phyloP scores from a whole-genome alignment of 768 basidiomycete genomes.

The Cystobasidium ongulense region DNA sequence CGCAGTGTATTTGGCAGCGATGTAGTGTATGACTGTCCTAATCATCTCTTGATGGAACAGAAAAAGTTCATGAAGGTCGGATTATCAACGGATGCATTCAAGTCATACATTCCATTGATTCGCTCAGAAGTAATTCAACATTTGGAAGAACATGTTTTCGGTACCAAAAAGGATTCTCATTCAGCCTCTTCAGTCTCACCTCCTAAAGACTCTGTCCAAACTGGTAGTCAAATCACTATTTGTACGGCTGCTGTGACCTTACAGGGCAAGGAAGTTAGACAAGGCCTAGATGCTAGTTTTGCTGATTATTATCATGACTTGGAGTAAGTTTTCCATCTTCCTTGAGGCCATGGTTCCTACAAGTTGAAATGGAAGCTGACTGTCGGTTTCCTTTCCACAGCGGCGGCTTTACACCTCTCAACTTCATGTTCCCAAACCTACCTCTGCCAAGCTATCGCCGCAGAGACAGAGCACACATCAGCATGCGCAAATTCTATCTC shows the following conservation, averaged over 20 bases:
- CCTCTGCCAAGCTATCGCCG: constrained; percentile 82
- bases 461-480: constrained; percentile 79
- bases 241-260: constrained; percentile 87
- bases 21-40: constrained; percentile 94
- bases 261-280: constrained; percentile 84
- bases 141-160: constrained; percentile 34
- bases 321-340: constrained; percentile 53
- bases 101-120: constrained; percentile 57
- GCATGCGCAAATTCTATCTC: constrained; percentile 89
- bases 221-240: constrained; percentile 81
- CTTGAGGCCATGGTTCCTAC: constrained; percentile 42
- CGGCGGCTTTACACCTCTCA: constrained; percentile 44
- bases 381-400: background rate
- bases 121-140: constrained; percentile 36
- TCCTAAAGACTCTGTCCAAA: constrained; percentile 59
- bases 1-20: constrained; percentile 76
- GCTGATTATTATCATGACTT: constrained; percentile 76
- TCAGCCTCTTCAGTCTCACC: background rate
- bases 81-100: constrained; percentile 81
- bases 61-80: constrained; percentile 92
- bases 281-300: constrained; percentile 68
- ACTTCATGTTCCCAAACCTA: constrained; percentile 88
- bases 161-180: constrained; percentile 9
- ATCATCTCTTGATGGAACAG: constrained; percentile 95
- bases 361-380: too few relatives aligned